A percentile compares a stretch with the other conserved stretches of the same genome.
phyloP scores from a whole-genome alignment of 306 rosid genomes.

The Sicyos baderoa region DNA sequence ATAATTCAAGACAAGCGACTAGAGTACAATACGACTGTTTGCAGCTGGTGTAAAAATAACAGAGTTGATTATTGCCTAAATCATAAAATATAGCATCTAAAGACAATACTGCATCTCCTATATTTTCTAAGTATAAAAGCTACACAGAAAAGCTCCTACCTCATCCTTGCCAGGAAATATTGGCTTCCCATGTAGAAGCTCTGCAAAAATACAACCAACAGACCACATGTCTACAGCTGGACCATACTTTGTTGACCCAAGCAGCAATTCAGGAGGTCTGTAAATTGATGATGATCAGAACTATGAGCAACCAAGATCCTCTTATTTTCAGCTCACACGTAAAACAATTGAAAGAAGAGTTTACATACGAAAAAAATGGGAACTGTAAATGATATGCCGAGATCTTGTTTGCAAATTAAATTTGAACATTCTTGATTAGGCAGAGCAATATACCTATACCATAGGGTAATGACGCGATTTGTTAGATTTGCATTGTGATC shows the following conservation, averaged over 20 bases:
- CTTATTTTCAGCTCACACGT: background rate
- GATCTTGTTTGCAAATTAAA: background rate
- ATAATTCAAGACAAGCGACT: background rate
- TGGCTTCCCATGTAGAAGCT: conserved; percentile 51
- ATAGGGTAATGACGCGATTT: conserved; percentile 47
- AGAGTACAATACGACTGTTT: background rate
- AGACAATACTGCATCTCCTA: background rate
- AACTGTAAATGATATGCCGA: too few species aligned
- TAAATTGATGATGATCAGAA: conserved; percentile 4
- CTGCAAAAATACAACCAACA: conserved; percentile 49
- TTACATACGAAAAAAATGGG: background rate
- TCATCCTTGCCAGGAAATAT: conserved; percentile 49
- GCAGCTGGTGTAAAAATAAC: background rate
- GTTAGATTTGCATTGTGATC: conserved; percentile 51
- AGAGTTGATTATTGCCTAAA: background rate
- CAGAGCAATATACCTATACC: conserved; percentile 38
- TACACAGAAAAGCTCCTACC: conserved; percentile 26
- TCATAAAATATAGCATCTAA: background rate
- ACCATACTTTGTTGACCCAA: conserved; percentile 47
- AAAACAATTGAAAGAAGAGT: background rate
- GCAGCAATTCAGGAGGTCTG: conserved; percentile 50
- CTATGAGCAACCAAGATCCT: background rate
- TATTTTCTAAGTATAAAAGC: background rate
- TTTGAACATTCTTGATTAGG: background rate
- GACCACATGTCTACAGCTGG: conserved; percentile 58